Percentiles rank a stretch among this genome's conserved stretches.
Evolutionary conservation across 495 filamentous ascomycete genomes (phyloP).

Genomic region (Aspergillus wentii): DNA sequence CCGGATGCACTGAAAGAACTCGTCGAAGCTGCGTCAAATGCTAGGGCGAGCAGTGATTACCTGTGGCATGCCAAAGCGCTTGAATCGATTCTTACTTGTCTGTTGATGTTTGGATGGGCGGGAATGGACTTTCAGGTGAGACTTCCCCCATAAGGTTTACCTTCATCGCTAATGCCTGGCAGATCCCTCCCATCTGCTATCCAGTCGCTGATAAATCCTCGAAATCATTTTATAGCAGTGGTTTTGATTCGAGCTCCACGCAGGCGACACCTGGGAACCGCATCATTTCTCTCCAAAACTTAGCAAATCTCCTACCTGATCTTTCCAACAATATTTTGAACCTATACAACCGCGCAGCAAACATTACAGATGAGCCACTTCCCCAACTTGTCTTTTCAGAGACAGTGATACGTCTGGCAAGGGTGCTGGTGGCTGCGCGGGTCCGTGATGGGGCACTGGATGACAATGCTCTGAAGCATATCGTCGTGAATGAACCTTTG

Average conservation of each 20-base stretch:
- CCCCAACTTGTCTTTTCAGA: slow-evolving; percentile 80
- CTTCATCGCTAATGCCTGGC: not conserved
- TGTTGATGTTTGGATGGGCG: slow-evolving; percentile 81
- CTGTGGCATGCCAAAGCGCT: slow-evolving; percentile 95
- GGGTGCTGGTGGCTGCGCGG: slow-evolving; percentile 66
- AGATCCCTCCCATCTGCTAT: slow-evolving; percentile 62
- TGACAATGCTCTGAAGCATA: slow-evolving; percentile 59
- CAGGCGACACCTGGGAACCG: slow-evolving; percentile 41
- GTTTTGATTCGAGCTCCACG: slow-evolving; percentile 37
- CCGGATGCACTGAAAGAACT: slow-evolving; percentile 84
- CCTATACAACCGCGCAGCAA: slow-evolving; percentile 70
- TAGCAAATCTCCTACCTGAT: slow-evolving; percentile 62
- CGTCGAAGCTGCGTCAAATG: slow-evolving; percentile 68
- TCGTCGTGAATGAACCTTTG: slow-evolving; percentile 55
- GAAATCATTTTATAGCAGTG: slow-evolving; percentile 33
- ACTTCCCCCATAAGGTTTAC: not conserved
- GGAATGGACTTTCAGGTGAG: slow-evolving; percentile 81
- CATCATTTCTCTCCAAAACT: slow-evolving; percentile 54
- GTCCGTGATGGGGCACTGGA: slow-evolving; percentile 63
- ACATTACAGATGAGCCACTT: slow-evolving; percentile 73
- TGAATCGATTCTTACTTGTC: slow-evolving; percentile 75
- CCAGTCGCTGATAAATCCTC: slow-evolving; percentile 52
- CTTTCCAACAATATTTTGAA: slow-evolving; percentile 78
- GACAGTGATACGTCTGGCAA: slow-evolving; percentile 72
- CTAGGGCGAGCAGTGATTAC: slow-evolving; percentile 81